Conservation (phyloP, 2,329 filamentous ascomycete species). For the Fusarium sp. region DNA sequence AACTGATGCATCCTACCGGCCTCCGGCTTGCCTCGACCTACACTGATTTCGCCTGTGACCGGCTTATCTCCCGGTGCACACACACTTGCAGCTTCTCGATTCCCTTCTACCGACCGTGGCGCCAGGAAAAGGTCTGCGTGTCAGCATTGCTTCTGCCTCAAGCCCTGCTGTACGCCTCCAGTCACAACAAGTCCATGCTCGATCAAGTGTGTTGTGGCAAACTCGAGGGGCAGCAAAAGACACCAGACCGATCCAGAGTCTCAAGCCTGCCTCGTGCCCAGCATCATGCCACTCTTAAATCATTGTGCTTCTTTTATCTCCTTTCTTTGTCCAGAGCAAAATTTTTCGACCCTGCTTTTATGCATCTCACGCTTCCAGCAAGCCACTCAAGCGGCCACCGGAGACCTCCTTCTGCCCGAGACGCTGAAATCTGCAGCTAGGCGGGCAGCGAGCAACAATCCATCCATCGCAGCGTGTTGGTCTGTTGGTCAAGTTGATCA, state of each 20-base stretch:
- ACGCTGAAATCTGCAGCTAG: slow-evolving; percentile 11
- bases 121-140: slow-evolving; percentile 12
- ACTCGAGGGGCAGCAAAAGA: not conserved
- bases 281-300: slow-evolving; percentile 26
- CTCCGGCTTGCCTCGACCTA: slow-evolving; percentile 18
- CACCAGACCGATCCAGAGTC: slow-evolving; percentile 1
- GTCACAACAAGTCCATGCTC: not conserved
- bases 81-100: slow-evolving; percentile 11
- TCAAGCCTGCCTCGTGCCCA: not conserved
- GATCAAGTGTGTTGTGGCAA: slow-evolving; percentile 4
- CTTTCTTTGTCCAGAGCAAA: not conserved
- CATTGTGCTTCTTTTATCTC: not conserved
- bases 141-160: slow-evolving; percentile 9
- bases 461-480: slow-evolving; percentile 10
- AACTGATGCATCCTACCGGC: slow-evolving; percentile 27
- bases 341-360: not conserved
- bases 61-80: slow-evolving; percentile 34
- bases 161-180: not conserved
- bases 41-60: slow-evolving; percentile 13
- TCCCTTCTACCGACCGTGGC: slow-evolving; percentile 10
- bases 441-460: not conserved
- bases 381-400: slow-evolving; percentile 5
- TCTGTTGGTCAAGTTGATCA: slow-evolving; percentile 6
- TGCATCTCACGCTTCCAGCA: not conserved
- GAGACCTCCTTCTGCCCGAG: slow-evolving; percentile 24